Conservation (phyloP, 805 yeast species). For the Kodamaea fukazawae region DNA sequence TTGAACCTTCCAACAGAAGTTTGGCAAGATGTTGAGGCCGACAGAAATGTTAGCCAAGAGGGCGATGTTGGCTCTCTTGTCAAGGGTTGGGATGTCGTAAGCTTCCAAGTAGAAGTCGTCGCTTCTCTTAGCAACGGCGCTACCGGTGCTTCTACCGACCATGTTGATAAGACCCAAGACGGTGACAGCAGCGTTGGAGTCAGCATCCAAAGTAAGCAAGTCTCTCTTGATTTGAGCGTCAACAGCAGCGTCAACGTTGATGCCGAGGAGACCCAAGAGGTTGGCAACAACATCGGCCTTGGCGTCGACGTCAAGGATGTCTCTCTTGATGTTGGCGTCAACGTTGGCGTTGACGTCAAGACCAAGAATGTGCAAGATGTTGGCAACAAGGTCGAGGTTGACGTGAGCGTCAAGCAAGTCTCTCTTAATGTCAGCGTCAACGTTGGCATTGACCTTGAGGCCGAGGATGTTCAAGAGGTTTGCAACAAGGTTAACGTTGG, state of each 20-base stretch:
- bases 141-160: background rate
- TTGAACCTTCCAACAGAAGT: conserved; percentile 15
- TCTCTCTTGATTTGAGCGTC: conserved; percentile 7
- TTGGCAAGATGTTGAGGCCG: conserved; percentile 15
- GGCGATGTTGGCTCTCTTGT: conserved; percentile 4
- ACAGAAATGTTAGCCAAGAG: conserved; percentile 9
- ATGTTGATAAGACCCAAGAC: conserved; percentile 3
- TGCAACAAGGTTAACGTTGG: conserved; percentile 1
- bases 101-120: background rate
- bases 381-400: background rate
- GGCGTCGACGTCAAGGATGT: conserved; percentile 1
- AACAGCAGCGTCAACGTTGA: conserved; percentile 1
- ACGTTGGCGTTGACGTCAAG: conserved; percentile 1
- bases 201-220: conserved; percentile 4
- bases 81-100: conserved; percentile 1
- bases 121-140: background rate
- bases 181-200: conserved; percentile 1
- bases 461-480: conserved; percentile 5
- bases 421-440: conserved; percentile 5
- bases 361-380: background rate
- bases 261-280: conserved; percentile 2
- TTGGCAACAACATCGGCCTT: conserved; percentile 3
- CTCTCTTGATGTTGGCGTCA: background rate
- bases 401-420: conserved; percentile 1
- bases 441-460: conserved; percentile 2